Conservation (phyloP, 2,329 filamentous ascomycete genomes). For the Hypomyces perniciosus region DNA sequence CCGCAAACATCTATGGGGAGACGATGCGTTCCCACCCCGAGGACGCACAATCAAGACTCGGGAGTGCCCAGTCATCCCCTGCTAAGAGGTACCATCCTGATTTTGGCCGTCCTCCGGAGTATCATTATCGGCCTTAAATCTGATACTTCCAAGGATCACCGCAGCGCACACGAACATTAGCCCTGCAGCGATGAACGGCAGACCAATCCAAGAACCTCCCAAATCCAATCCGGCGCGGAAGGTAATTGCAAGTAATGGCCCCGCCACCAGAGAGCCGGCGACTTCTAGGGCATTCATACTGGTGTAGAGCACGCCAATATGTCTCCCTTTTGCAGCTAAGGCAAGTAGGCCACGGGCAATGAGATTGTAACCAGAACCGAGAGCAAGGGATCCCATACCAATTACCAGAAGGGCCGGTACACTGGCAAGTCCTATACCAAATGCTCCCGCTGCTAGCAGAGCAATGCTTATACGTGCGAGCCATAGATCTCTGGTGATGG, state of each 20-base stretch:
- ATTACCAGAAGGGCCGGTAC: background rate
- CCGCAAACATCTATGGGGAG: conserved; percentile 32
- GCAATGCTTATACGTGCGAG: background rate
- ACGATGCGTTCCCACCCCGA: too few relatives aligned
- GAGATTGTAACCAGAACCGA: background rate
- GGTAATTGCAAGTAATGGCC: conserved; percentile 14
- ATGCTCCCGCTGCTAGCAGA: conserved; percentile 9
- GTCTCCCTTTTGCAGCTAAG: conserved; percentile 11
- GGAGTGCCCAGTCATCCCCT: too few relatives aligned
- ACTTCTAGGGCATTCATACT: conserved; percentile 16
- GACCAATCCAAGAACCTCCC: conserved; percentile 13
- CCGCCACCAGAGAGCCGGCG: conserved; percentile 13
- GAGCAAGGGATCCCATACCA: background rate
- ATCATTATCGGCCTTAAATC: too few relatives aligned
- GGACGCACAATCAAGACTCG: too few relatives aligned
- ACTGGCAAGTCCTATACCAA: background rate
- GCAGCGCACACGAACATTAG: background rate
- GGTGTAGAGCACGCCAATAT: conserved; percentile 15
- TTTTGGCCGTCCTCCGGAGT: too few relatives aligned
- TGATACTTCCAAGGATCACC: too few relatives aligned
- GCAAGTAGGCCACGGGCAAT: conserved; percentile 16
- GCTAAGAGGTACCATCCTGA: too few relatives aligned
- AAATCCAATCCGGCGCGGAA: conserved; percentile 13
- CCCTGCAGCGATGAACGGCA: conserved; percentile 12
- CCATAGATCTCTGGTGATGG: conserved; percentile 2